phyloP scores from a whole-genome alignment of 768 basidiomycete species.

The Rubroboletus satanas region DNA sequence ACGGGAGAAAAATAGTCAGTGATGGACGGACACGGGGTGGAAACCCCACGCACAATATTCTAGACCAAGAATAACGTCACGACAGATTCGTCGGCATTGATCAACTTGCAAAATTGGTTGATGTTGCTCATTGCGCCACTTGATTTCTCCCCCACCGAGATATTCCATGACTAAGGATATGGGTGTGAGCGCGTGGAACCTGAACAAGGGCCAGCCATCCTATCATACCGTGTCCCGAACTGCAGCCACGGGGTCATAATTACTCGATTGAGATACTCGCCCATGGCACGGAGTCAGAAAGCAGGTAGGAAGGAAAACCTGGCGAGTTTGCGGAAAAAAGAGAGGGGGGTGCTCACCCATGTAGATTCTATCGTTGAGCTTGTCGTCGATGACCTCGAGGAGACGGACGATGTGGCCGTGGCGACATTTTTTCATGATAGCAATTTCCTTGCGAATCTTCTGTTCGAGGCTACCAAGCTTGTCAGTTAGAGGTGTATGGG shows the following conservation, averaged over 20 bases:
- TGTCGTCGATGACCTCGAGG: constrained; percentile 93
- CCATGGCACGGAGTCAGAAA: constrained; percentile 25
- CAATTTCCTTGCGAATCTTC: constrained; percentile 90
- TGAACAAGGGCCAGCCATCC: constrained; percentile 15
- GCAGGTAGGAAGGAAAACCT: constrained; percentile 18
- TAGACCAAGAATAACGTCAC: constrained; percentile 90
- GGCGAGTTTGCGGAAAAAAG: constrained; percentile 11
- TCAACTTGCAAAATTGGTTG: constrained; percentile 77
- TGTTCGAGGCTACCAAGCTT: constrained; percentile 68
- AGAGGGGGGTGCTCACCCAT: constrained; percentile 65
- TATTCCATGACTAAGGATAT: constrained; percentile 82
- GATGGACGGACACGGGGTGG: constrained; percentile 1
- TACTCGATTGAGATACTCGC: constrained; percentile 30
- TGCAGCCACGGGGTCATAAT: constrained; percentile 32
- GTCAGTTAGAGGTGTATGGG: constrained; percentile 59
- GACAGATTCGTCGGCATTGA: constrained; percentile 82
- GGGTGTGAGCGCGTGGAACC: constrained; percentile 19
- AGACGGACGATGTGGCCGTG: constrained; percentile 89
- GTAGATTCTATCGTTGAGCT: constrained; percentile 81
- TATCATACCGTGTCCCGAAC: constrained; percentile 31
- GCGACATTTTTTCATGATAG: constrained; percentile 96
- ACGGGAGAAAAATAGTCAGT: constrained; percentile 1
- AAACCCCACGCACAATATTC: constrained; percentile 76
- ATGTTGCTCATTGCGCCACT: constrained; percentile 67
- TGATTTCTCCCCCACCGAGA: constrained; percentile 91